Evolutionary conservation across 306 rosid genomes (phyloP).

Genomic region (Cucurbita ficifolia): DNA sequence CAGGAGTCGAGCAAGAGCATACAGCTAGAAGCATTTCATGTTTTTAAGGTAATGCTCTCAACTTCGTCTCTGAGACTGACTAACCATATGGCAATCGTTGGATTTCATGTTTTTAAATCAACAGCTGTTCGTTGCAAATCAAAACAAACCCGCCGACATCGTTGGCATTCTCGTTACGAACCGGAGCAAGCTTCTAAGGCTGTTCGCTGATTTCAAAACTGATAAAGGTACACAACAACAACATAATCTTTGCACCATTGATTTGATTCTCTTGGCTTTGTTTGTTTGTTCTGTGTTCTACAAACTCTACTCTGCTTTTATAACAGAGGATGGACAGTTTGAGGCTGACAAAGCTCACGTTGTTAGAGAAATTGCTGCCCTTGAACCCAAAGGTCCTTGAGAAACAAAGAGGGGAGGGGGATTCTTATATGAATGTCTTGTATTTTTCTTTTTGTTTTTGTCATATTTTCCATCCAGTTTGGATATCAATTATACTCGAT

Average conservation of each 20-base stretch:
- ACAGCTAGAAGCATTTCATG: constrained; percentile 93
- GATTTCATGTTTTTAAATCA: background rate
- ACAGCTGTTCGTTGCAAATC: constrained; percentile 94
- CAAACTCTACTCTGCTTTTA: background rate
- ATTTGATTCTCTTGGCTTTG: constrained; percentile 7
- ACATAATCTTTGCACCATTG: background rate
- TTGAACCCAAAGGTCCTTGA: constrained; percentile 38
- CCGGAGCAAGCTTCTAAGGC: constrained; percentile 78
- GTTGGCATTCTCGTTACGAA: constrained; percentile 69
- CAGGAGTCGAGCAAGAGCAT: constrained; percentile 98
- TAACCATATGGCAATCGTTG: background rate
- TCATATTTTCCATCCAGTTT: background rate
- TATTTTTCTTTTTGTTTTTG: background rate
- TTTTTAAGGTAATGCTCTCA: constrained; percentile 56
- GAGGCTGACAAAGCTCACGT: constrained; percentile 97
- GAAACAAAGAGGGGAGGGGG: background rate
- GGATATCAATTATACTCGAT: background rate
- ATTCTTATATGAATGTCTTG: background rate
- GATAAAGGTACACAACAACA: constrained; percentile 51
- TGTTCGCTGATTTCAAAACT: constrained; percentile 76
- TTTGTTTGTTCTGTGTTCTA: constrained; percentile 8
- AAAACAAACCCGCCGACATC: constrained; percentile 75
- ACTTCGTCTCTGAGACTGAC: background rate
- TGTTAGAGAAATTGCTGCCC: constrained; percentile 77
- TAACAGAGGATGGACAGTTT: constrained; percentile 83